Evolutionary conservation across 1,284 basidiomycete species (phyloP).

Genomic region (Ustilago xerochloae): DNA sequence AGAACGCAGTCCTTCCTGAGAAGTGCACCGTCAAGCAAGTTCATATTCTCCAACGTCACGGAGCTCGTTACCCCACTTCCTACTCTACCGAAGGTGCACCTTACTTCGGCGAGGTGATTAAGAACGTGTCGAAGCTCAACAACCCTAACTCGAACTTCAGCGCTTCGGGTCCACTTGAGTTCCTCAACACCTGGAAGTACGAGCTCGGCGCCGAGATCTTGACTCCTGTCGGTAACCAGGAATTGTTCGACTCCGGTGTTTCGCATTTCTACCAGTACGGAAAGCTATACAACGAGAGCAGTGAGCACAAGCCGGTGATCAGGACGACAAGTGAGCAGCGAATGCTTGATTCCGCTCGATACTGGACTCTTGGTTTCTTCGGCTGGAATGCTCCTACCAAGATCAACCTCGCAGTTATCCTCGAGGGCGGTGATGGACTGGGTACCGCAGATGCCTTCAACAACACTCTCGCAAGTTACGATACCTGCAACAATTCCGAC

Average conservation of each 20-base stretch:
- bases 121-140: constrained; percentile 40
- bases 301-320: constrained; percentile 60
- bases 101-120: constrained; percentile 33
- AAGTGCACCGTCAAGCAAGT: constrained; percentile 51
- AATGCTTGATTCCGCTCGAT: constrained; percentile 88
- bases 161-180: constrained; percentile 75
- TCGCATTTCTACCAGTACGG: constrained; percentile 65
- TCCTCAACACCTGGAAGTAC: constrained; percentile 77
- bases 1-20: constrained; percentile 28
- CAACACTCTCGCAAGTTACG: constrained; percentile 81
- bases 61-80: constrained; percentile 48
- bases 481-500: constrained; percentile 72
- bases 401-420: constrained; percentile 62
- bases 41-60: constrained; percentile 54
- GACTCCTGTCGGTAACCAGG: constrained; percentile 83
- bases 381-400: constrained; percentile 51
- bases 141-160: constrained; percentile 41
- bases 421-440: constrained; percentile 47
- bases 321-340: constrained; percentile 73
- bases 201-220: constrained; percentile 76
- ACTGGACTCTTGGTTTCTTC: constrained; percentile 68
- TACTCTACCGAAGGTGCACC: constrained; percentile 54
- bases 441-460: constrained; percentile 74
- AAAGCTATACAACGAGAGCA: constrained; percentile 50
- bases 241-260: constrained; percentile 70